Conservation (phyloP, 495 filamentous ascomycete species). For the Choiromyces venosus region DNA sequence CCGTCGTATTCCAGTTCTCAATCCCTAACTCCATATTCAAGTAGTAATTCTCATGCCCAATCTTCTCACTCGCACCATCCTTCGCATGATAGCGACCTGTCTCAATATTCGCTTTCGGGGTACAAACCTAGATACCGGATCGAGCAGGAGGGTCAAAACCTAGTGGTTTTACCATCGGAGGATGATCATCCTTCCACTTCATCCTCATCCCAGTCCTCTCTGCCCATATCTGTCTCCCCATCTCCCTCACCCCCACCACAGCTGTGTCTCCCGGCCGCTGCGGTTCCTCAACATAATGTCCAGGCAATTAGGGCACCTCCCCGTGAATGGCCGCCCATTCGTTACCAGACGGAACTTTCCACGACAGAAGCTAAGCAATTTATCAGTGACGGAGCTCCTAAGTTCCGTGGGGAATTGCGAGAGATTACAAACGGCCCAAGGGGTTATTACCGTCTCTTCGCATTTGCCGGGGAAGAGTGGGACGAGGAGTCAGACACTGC, state of each 20-base stretch:
- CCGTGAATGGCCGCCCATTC: slow-evolving; percentile 32
- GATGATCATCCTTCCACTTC: slow-evolving; percentile 25
- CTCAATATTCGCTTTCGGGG: slow-evolving; percentile 36
- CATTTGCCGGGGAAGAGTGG: slow-evolving; percentile 41
- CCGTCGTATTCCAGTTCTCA: slow-evolving; percentile 34
- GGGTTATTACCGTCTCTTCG: slow-evolving; percentile 38
- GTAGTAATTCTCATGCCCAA: slow-evolving; percentile 24
- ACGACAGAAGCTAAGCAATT: slow-evolving; percentile 35
- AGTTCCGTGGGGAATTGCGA: slow-evolving; percentile 35
- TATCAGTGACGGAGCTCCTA: slow-evolving; percentile 40
- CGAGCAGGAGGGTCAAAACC: slow-evolving; percentile 38
- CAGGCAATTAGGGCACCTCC: slow-evolving; percentile 9
- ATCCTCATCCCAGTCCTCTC: slow-evolving; percentile 12
- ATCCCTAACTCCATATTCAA: slow-evolving; percentile 38
- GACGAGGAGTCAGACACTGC: slow-evolving; percentile 41
- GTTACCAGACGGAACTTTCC: slow-evolving; percentile 36
- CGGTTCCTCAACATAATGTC: slow-evolving; percentile 13
- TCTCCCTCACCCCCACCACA: slow-evolving; percentile 38
- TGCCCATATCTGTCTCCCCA: slow-evolving; percentile 13
- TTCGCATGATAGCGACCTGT: slow-evolving; percentile 37
- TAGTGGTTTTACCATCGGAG: slow-evolving; percentile 37
- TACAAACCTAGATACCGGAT: slow-evolving; percentile 35
- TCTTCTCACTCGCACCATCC: slow-evolving; percentile 28
- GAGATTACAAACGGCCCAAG: slow-evolving; percentile 39
- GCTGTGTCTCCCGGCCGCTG: slow-evolving; percentile 31